Conservation (phyloP, 305 asterid species). For the Striga hermonthica region DNA sequence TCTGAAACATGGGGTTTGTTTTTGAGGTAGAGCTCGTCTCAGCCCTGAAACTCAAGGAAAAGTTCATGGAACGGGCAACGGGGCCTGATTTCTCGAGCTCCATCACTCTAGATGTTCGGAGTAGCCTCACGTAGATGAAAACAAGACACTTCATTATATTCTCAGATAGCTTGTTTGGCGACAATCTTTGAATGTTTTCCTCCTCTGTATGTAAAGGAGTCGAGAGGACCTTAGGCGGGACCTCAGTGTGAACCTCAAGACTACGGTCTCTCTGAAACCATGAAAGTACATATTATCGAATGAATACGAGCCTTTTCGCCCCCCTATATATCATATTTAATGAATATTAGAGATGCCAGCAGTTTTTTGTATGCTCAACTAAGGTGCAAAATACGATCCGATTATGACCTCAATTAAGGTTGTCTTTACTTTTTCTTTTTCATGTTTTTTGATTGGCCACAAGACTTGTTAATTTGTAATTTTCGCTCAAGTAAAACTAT, state of each 20-base stretch:
- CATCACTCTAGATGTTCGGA: conserved; percentile 72
- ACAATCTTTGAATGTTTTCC: conserved; percentile 58
- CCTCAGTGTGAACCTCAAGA: conserved; percentile 32
- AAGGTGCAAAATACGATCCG: too few relatives aligned
- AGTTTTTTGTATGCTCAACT: too few relatives aligned
- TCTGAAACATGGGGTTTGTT: conserved; percentile 40
- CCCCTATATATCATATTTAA: too few relatives aligned
- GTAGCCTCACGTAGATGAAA: conserved; percentile 66
- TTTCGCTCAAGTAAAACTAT: too few relatives aligned
- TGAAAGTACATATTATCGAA: background rate
- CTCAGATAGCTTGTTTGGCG: conserved; percentile 89
- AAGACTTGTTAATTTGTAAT: too few relatives aligned
- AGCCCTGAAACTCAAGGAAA: conserved; percentile 65
- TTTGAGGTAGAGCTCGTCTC: conserved; percentile 46
- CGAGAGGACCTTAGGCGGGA: conserved; percentile 32
- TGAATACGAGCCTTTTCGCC: too few relatives aligned
- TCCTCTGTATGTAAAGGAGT: conserved; percentile 58
- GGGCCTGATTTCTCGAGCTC: conserved; percentile 80
- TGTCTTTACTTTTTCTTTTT: too few relatives aligned
- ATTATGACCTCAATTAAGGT: too few relatives aligned
- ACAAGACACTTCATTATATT: conserved; percentile 80
- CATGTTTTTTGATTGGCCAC: too few relatives aligned
- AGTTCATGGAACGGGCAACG: conserved; percentile 48
- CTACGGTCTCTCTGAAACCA: conserved; percentile 48
- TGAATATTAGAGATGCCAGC: too few relatives aligned